Evolutionary conservation across 2,329 filamentous ascomycete species (phyloP).

Genomic region (Arthrinium puccinioides): DNA sequence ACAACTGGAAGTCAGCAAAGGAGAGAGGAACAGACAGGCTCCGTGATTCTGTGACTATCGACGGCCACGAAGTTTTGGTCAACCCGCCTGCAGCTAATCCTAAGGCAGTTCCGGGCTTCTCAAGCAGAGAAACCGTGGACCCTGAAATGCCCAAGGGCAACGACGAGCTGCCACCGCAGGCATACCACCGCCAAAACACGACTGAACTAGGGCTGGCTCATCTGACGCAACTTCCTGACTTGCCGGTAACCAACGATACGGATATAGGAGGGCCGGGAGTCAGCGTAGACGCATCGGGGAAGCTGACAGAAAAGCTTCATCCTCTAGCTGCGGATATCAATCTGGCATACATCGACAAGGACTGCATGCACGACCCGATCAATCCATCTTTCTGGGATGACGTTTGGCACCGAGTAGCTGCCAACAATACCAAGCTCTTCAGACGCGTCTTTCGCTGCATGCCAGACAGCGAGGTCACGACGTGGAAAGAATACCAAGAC

Average conservation of each 20-base stretch:
- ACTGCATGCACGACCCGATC: slow-evolving; percentile 92
- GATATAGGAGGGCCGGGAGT: slow-evolving; percentile 74
- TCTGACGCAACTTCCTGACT: slow-evolving; percentile 60
- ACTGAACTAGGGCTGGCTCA: slow-evolving; percentile 61
- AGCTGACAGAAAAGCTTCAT: slow-evolving; percentile 37
- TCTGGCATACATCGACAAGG: slow-evolving; percentile 67
- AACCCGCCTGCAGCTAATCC: too few species aligned
- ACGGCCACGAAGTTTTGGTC: slow-evolving; percentile 65
- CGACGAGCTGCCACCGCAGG: slow-evolving; percentile 49
- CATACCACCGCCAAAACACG: slow-evolving; percentile 52
- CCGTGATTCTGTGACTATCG: slow-evolving; percentile 64
- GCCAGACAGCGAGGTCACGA: slow-evolving; percentile 90
- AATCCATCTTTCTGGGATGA: slow-evolving; percentile 77
- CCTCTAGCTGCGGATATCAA: slow-evolving; percentile 61
- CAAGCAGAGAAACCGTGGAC: slow-evolving; percentile 25
- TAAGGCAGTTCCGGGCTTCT: too few species aligned
- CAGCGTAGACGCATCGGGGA: slow-evolving; percentile 38
- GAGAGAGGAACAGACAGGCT: slow-evolving; percentile 53
- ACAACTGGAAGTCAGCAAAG: slow-evolving; percentile 65
- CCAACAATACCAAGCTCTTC: slow-evolving; percentile 94
- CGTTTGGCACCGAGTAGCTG: slow-evolving; percentile 78
- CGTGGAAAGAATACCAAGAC: slow-evolving; percentile 89
- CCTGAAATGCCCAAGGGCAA: slow-evolving; percentile 27
- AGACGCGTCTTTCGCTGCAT: slow-evolving; percentile 92
- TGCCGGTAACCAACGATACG: slow-evolving; percentile 67